Evolutionary conservation across 75 land plant genomes (phyloP), one percentile per base, ranked within the genome.

Genomic region (Adiantum capillusveneris): DNA sequence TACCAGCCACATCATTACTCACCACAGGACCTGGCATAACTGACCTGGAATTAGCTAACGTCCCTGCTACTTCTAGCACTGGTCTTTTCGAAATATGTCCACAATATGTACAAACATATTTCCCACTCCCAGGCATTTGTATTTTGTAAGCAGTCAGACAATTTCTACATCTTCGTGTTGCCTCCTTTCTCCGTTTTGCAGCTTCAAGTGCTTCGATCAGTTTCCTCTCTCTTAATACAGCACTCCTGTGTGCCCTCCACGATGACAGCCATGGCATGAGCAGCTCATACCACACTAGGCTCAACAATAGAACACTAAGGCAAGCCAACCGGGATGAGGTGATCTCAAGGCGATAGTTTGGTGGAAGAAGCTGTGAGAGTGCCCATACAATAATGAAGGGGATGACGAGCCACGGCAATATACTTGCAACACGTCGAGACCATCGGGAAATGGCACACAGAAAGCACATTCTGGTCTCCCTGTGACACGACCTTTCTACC

Each of bases 361-460:
- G 88, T 12, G 96, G 96, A 55, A 90, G 61, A 11, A 90, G 63
- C 80, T 86, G 96, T 21, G 96, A 90, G 6, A 90, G 48, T 1
- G 85, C 93, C 96, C 96, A 90, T 2, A 87, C 63, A 0, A 76
- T 71, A 20, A 87, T 81, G 11, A 90, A 75, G 7, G 96, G 93
- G 46, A 90, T 75, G 21, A 90, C 86, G 55, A 90, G 74, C 92
- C 92, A 90, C 25, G 96, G 96, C 39, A 90, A 71, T 88, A 87
- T 77, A 21, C 88, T 75, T 50, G 84, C 84, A 65, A 83, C 82
- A 43, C 87, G 75, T 67, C 91, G 91, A n/a, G 96, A 83, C 90
- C 86, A 86, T 78, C 77, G 72, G 53, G 90, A 86, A 30, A 80
- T 79, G 57, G 75, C 81, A 45, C 96, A 90, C 29, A 90, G 85